Base-by-base conservation (phyloP, 306 rosid species). In the Abrus pulchellus region DNA sequence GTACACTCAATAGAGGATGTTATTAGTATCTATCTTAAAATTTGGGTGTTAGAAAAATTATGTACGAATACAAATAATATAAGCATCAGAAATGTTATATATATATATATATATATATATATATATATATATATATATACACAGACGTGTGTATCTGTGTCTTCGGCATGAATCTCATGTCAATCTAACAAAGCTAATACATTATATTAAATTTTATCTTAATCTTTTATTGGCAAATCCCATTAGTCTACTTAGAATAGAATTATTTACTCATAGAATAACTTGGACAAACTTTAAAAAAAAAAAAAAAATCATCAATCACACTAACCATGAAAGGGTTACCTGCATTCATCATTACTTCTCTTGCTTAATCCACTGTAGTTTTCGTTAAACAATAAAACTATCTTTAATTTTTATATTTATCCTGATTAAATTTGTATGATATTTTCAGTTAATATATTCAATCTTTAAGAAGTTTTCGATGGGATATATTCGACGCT, bases 361-460 rank as follows among this genome's bases (percentile, higher is more conserved):
- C 2, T 13, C 0, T 47, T 10, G 9, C 52, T 47, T 10, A 47
- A 47, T 47, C 11, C 13, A 10, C 1, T 47, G 52, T 47, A 47
- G 52, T 47, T 47, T 47, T 47, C 52, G 1, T 47, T 47, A 3
- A 47, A 47, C 52, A n/a, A n/a, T 60, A 62, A 33, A 12, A 14
- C 55, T 44, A 28, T 59, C 38, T 41, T 63, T 33, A 4, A 7
- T 8, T 53, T 38, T 52, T 52, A 27, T 61, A 11, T 28, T 43
- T 28, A 5, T 50, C 66, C 53, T 27, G 3, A n/a, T n/a, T 30
- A 13, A 7, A 9, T 55, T 55, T 54, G 13, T 45, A 38, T 12
- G 66, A 64, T 13, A 38, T 50, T 76, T 64, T 76, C 60, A 7
- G 9, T 7, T 52, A 66, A 34, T 40, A 41, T 62, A 62, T 53